Evolutionary conservation across 257 asterid genomes (phyloP).

Genomic region (Agastache rugosa): DNA sequence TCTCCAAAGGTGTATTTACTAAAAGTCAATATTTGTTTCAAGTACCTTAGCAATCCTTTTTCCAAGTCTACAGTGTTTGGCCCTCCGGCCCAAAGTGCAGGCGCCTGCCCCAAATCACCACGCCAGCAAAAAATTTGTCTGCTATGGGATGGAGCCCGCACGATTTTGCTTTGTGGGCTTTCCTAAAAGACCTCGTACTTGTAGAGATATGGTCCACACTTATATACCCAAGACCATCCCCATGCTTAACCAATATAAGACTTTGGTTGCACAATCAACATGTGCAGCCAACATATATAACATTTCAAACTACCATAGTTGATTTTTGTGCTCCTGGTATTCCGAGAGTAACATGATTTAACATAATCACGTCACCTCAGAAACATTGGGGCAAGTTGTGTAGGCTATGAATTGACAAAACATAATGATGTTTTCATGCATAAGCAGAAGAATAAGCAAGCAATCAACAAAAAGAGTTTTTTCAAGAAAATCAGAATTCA

Average conservation of each 20-base stretch:
- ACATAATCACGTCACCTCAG: no score
- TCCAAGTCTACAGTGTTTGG: neutral
- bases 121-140: neutral
- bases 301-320: no score
- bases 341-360: neutral
- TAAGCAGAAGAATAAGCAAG: neutral
- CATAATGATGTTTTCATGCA: neutral
- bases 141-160: neutral
- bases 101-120: neutral
- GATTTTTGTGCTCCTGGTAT: neutral
- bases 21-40: neutral
- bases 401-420: neutral
- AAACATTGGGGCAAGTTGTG: no score
- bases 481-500: neutral
- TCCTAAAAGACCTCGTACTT: neutral
- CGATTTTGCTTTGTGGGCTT: neutral
- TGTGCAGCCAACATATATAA: neutral
- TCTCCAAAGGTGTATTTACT: neutral
- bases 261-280: neutral
- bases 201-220: neutral
- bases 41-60: neutral
- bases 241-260: neutral
- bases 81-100: neutral
- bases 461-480: neutral
- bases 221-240: neutral